Conservation (phyloP, 768 basidiomycete genomes). For the Psilocybe tampanensis region DNA sequence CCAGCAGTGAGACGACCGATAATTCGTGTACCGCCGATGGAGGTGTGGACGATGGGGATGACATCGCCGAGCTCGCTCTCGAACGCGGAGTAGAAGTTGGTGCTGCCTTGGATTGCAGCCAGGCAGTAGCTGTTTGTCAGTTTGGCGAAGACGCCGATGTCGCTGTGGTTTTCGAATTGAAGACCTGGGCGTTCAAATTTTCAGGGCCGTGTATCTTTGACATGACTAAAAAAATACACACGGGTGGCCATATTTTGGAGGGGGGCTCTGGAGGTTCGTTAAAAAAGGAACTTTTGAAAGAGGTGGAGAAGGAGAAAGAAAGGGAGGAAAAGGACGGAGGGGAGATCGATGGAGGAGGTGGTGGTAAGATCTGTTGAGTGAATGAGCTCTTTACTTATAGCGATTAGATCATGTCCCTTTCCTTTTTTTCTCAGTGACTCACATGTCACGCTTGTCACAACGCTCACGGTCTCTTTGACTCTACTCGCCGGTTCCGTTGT, state of each 20-base stretch:
- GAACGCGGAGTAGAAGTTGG: constrained; percentile 98
- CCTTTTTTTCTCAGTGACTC: constrained; percentile 21
- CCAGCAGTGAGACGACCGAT: constrained; percentile 93
- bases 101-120: constrained; percentile 88
- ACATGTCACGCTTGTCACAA: constrained; percentile 28
- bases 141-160: constrained; percentile 97
- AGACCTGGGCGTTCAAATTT: constrained; percentile 54
- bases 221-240: constrained; percentile 26
- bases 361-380: constrained; percentile 12
- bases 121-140: constrained; percentile 99
- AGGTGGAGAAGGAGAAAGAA: neutral
- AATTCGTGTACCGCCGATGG: constrained; percentile 92
- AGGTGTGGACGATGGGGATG: constrained; percentile 94
- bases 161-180: constrained; percentile 93
- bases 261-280: constrained; percentile 2
- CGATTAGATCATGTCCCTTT: constrained; percentile 23
- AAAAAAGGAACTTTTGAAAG: neutral
- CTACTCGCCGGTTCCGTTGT: neutral
- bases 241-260: constrained; percentile 48
- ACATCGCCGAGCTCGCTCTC: constrained; percentile 89
- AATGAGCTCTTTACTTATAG: constrained; percentile 15
- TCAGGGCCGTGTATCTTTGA: constrained; percentile 9
- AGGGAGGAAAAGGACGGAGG: neutral
- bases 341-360: constrained; percentile 11
- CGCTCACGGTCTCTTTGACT: constrained; percentile 5